Evolutionary conservation across 805 yeast species (phyloP).

Genomic region (Candida fluviatilis): DNA sequence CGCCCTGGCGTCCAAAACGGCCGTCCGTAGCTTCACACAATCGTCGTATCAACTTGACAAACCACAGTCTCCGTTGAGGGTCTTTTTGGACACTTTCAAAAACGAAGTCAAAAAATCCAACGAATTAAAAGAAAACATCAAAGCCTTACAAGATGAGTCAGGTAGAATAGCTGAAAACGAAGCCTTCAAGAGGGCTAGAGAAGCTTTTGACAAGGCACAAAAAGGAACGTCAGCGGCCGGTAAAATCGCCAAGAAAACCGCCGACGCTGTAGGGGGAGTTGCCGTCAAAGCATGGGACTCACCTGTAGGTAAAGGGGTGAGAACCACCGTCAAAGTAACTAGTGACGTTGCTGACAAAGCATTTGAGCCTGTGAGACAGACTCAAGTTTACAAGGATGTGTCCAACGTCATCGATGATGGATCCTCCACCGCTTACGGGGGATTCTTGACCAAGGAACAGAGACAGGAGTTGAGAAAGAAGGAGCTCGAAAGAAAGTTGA

Average conservation of each 20-base stretch:
- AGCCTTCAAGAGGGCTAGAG: slow-evolving; percentile 88
- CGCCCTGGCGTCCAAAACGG: neutral
- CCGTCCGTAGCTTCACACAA: slow-evolving; percentile 15
- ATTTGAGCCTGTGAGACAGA: slow-evolving; percentile 88
- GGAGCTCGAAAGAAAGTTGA: slow-evolving; percentile 50
- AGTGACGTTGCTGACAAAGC: slow-evolving; percentile 86
- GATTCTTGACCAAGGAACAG: slow-evolving; percentile 79
- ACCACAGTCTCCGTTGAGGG: slow-evolving; percentile 79
- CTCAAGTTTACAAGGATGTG: slow-evolving; percentile 85
- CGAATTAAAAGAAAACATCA: slow-evolving; percentile 88
- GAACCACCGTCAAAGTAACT: slow-evolving; percentile 75
- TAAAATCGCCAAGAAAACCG: slow-evolving; percentile 79
- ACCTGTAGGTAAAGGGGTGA: slow-evolving; percentile 83
- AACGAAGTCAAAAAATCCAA: slow-evolving; percentile 86
- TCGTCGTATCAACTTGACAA: slow-evolving; percentile 13
- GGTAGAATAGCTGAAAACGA: slow-evolving; percentile 92
- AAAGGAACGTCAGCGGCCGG: slow-evolving; percentile 63
- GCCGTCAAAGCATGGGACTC: slow-evolving; percentile 96
- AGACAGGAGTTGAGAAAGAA: slow-evolving; percentile 63
- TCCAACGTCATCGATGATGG: slow-evolving; percentile 90
- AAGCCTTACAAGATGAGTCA: slow-evolving; percentile 92
- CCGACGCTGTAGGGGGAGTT: slow-evolving; percentile 87
- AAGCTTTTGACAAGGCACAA: slow-evolving; percentile 85
- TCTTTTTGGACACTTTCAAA: slow-evolving; percentile 87
- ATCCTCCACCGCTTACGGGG: slow-evolving; percentile 84